Percentiles rank a stretch among this genome's conserved stretches.
Evolutionary conservation across 148 eudicot genomes (phyloP).

Genomic region (Chenopodium formosanum): DNA sequence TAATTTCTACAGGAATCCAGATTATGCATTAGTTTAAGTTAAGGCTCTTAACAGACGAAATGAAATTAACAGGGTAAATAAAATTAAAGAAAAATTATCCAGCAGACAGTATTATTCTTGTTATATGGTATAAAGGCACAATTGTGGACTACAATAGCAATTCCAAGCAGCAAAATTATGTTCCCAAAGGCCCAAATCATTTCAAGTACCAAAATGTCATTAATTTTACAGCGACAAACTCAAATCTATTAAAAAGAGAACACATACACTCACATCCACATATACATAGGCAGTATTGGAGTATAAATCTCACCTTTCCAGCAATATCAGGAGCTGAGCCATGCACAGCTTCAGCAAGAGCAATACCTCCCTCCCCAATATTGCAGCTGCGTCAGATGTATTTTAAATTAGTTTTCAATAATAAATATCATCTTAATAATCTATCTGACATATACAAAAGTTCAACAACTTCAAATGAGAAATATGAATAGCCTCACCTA

Average conservation of each 20-base stretch:
- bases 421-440: not conserved
- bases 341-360: conserved; percentile 99
- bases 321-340: conserved; percentile 99
- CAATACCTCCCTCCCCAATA: conserved; percentile 97
- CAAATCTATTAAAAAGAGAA: too few species aligned
- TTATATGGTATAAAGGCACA: not conserved
- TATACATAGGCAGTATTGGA: not conserved
- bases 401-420: not conserved
- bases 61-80: not conserved
- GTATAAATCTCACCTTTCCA: conserved; percentile 66
- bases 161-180: not conserved
- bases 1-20: too few species aligned
- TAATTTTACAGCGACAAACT: not conserved
- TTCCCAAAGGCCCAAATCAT: not conserved
- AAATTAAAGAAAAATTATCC: not conserved
- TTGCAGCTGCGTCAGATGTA: conserved; percentile 52
- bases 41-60: not conserved
- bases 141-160: not conserved
- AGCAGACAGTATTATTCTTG: too few species aligned
- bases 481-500: conserved; percentile 43
- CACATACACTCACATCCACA: not conserved
- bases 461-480: not conserved
- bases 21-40: not conserved
- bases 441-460: not conserved
- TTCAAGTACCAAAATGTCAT: too few species aligned